Evolutionary conservation across 1,139 yeast species (phyloP), one percentile per base, ranked within the genome.

Genomic region (Candida tetrigidarum): DNA sequence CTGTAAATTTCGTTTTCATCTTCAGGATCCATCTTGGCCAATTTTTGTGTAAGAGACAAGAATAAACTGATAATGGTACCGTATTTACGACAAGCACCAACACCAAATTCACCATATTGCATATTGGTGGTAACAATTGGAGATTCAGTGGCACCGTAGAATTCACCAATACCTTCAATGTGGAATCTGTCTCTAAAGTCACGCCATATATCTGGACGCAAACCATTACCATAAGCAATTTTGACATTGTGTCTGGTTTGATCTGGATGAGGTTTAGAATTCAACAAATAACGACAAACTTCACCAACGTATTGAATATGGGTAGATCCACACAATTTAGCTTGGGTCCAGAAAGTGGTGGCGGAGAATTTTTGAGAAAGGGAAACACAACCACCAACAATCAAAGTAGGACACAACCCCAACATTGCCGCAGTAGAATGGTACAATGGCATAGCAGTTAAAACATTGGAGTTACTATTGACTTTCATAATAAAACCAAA

Each of bases 231-330:
- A 62, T 84, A 84, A 0, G 97, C 98, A 37, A 84, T 80, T 39
- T 69, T 69, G 7, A 89, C 85, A 15, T 67, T 58, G 59, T 92
- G 97, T 37, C 66, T 66, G 33, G 69, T 66, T 60, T 92, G 97
- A 61, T 88, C 92, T 9, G 82, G 78, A 41, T 76, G 83, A 7
- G 66, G 66, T 37, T 86, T 83, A 2, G 93, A 76, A 53, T 85
- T 83, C 50, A 88, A 67, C 50, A 92, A 74, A 62, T 91, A 93
- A 45, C 99, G 80, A 64, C 98, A 90, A 35, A 91, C 92, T 66
- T 93, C 99, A 19, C 99, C 99, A 12, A 93, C 98, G 56, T 92
- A 92, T 67, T 92, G 97, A 45, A 90, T 78, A 52, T 88, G 89
- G 7, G 96, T 87, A 3, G 97, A 88, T 1, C 75, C 67, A 22